Conservation (phyloP, 2,329 filamentous ascomycete species). For the Trichophaea hybrida region DNA sequence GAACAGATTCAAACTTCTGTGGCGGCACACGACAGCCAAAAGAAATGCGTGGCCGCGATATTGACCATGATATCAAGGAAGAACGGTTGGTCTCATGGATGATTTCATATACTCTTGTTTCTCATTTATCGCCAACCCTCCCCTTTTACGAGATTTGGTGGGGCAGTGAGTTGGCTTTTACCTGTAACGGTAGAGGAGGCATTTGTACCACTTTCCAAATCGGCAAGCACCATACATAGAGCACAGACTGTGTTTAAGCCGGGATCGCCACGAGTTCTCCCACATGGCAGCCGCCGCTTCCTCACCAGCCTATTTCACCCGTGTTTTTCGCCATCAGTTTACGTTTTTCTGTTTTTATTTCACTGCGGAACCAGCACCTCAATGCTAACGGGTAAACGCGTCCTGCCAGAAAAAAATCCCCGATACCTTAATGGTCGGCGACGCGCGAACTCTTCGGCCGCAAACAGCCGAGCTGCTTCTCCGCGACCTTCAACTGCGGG, state of each 20-base stretch:
- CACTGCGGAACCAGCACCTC: not conserved
- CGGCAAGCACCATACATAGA: constrained; percentile 8
- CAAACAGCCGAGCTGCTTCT: constrained; percentile 22
- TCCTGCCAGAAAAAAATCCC: constrained; percentile 4
- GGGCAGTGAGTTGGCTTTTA: constrained; percentile 3
- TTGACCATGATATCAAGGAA: constrained; percentile 50
- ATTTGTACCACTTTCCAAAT: constrained; percentile 22
- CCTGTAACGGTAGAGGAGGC: constrained; percentile 10
- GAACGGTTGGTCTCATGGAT: constrained; percentile 19
- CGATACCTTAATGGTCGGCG: constrained; percentile 23
- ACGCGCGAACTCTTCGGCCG: constrained; percentile 26
- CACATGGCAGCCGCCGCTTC: constrained; percentile 1
- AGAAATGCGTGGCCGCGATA: constrained; percentile 61
- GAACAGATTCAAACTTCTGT: constrained; percentile 60
- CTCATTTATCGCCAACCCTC: constrained; percentile 7
- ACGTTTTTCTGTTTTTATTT: constrained; percentile 1
- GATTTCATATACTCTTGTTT: constrained; percentile 15
- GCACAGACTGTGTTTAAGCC: not conserved
- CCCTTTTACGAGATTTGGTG: constrained; percentile 3
- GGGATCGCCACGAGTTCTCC: constrained; percentile 1
- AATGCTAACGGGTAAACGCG: constrained; percentile 8
- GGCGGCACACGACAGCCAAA: constrained; percentile 51
- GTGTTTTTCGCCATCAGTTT: not conserved
- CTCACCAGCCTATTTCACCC: not conserved
- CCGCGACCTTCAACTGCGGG: constrained; percentile 23